phyloP scores from a whole-genome alignment of 345 rosid genomes.

The Noccaea caerulescens region DNA sequence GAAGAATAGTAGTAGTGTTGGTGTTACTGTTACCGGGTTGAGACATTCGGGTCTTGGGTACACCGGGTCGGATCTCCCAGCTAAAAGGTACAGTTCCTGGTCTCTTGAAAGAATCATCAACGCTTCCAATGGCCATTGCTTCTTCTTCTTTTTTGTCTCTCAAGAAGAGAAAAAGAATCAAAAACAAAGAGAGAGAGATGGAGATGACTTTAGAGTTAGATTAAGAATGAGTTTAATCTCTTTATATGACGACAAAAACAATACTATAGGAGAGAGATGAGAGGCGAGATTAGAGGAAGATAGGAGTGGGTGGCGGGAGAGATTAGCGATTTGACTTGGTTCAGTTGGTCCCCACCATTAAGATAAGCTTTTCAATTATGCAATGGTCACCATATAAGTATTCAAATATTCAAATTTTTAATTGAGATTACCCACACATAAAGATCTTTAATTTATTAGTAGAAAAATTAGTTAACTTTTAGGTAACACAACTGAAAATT shows the following conservation, averaged over 20 bases:
- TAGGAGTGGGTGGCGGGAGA: constrained; percentile 49
- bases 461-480: not conserved
- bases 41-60: constrained; percentile 57
- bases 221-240: constrained; percentile 29
- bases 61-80: constrained; percentile 98
- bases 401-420: not conserved
- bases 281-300: constrained; percentile 49
- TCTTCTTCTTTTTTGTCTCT: not conserved
- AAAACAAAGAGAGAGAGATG: not conserved
- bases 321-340: constrained; percentile 44
- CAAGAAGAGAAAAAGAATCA: constrained; percentile 6
- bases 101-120: constrained; percentile 77
- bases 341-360: constrained; percentile 31
- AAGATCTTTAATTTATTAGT: not conserved
- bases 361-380: constrained; percentile 35
- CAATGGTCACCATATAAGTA: constrained; percentile 27
- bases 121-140: constrained; percentile 24
- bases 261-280: constrained; percentile 19
- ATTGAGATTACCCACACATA: constrained; percentile 21
- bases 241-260: constrained; percentile 33
- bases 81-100: constrained; percentile 87
- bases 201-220: constrained; percentile 18
- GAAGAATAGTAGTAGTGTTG: constrained; percentile 8
- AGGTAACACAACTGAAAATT: not conserved
- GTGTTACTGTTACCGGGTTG: constrained; percentile 11